Percentiles rank a stretch among this genome's conserved stretches.
These are phyloP conservation scores for Kwoniella newhampshirensis DNA, from an alignment of 768 basidiomycete species.

Conservation along the genomic window DNA sequence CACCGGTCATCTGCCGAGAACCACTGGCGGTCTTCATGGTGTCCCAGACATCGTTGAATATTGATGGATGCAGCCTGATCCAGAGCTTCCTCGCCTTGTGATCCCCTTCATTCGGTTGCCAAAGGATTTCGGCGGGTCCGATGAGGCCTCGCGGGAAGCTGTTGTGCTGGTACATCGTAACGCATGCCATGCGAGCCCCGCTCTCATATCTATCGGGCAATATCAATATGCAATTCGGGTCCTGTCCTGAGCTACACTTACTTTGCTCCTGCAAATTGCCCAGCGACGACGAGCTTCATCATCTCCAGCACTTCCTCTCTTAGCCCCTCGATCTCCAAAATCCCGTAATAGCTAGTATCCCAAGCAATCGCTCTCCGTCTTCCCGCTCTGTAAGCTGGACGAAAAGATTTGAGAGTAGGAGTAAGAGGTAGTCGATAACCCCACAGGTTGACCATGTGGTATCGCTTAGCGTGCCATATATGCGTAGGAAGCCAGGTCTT, in stretches of 20 bases:
- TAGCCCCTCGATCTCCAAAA: conserved; percentile 71
- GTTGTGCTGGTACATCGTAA: conserved; percentile 64
- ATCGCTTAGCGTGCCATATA: conserved; percentile 94
- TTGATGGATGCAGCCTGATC: conserved; percentile 76
- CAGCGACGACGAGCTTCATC: conserved; percentile 60
- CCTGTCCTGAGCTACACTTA: conserved; percentile 20
- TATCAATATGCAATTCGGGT: background rate
- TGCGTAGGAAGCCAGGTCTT: conserved; percentile 96
- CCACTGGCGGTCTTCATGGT: conserved; percentile 55
- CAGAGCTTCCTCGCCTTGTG: conserved; percentile 58
- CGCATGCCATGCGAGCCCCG: conserved; percentile 68
- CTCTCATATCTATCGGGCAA: conserved; percentile 59
- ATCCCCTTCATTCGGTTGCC: conserved; percentile 59
- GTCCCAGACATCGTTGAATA: conserved; percentile 62
- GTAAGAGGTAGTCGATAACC: conserved; percentile 83
- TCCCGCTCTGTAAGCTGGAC: conserved; percentile 86
- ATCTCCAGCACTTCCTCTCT: conserved; percentile 60
- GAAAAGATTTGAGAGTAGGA: conserved; percentile 87
- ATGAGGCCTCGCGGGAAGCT: conserved; percentile 71
- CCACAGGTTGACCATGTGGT: conserved; percentile 92
- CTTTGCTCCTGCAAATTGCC: conserved; percentile 44
- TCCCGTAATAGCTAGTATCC: conserved; percentile 80
- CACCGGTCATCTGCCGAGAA: conserved; percentile 56
- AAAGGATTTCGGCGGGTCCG: conserved; percentile 70
- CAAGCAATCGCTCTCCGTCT: conserved; percentile 81